phyloP scores from a whole-genome alignment of 2,329 filamentous ascomycete species.

The Colletotrichum lupini region DNA sequence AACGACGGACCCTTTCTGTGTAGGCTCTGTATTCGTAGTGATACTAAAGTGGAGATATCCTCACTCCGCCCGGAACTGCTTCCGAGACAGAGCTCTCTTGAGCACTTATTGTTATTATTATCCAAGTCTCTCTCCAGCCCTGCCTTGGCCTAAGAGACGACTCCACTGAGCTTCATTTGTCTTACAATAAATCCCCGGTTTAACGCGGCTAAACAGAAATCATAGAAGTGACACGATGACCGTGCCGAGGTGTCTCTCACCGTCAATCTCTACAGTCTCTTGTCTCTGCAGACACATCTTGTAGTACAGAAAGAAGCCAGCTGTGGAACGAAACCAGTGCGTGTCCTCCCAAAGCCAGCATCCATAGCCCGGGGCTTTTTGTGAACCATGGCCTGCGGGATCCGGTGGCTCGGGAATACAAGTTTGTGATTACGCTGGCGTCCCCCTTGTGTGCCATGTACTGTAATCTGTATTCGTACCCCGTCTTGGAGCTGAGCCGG shows the following conservation, averaged over 20 bases:
- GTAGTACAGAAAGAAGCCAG: constrained; percentile 5
- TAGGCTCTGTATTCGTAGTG: neutral
- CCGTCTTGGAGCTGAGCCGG: constrained; percentile 9
- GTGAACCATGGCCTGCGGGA: constrained; percentile 25
- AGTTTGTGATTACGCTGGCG: constrained; percentile 30
- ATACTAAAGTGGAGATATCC: constrained; percentile 10
- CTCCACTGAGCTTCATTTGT: neutral
- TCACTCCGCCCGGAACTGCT: constrained; percentile 18
- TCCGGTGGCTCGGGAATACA: constrained; percentile 33
- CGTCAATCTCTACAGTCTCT: neutral
- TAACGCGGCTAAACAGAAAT: neutral
- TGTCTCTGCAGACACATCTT: neutral
- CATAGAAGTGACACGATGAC: neutral
- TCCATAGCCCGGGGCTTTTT: constrained; percentile 7
- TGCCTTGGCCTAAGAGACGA: neutral
- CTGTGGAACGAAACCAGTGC: neutral
- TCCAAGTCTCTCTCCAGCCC: neutral
- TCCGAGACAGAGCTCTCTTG: constrained; percentile 3
- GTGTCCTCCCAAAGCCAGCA: neutral
- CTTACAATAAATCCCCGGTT: constrained; percentile 9
- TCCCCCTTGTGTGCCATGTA: constrained; percentile 25
- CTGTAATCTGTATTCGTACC: neutral
- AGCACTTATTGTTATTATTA: neutral
- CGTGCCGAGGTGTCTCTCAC: constrained; percentile 11
- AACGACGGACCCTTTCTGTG: neutral